phyloP scores from a whole-genome alignment of 1,284 basidiomycete genomes.

The Schizophyllum commune region DNA sequence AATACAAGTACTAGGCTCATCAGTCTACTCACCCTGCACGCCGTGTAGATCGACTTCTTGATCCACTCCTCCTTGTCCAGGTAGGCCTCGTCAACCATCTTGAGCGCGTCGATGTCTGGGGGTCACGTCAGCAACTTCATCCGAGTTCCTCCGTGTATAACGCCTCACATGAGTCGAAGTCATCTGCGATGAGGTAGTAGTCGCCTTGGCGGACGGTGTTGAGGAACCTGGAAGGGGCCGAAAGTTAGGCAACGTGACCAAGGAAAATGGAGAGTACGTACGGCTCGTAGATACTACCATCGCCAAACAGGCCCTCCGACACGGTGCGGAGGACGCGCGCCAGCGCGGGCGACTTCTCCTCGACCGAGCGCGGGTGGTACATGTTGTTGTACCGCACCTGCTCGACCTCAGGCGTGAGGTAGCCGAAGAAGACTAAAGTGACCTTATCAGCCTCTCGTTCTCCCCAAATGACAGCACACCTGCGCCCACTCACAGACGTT shows the following conservation, averaged over 20 bases:
- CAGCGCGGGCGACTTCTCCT: constrained; percentile 74
- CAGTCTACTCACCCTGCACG: constrained; percentile 49
- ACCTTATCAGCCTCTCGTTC: constrained; percentile 6
- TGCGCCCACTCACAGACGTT: constrained; percentile 47
- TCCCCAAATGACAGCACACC: neutral
- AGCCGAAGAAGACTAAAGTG: constrained; percentile 70
- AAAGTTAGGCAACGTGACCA: constrained; percentile 7
- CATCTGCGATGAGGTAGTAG: constrained; percentile 79
- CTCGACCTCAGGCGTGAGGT: constrained; percentile 76
- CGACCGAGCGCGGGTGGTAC: constrained; percentile 74
- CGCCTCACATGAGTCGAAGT: constrained; percentile 80
- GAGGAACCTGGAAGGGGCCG: constrained; percentile 38
- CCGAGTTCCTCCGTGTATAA: neutral
- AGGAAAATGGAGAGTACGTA: constrained; percentile 29
- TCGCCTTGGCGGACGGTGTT: constrained; percentile 75
- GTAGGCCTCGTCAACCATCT: constrained; percentile 84
- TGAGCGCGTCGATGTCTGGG: constrained; percentile 70
- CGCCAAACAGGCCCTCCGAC: constrained; percentile 70
- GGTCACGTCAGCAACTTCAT: neutral
- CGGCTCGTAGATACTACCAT: constrained; percentile 72
- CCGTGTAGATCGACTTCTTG: constrained; percentile 83
- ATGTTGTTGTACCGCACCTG: constrained; percentile 77
- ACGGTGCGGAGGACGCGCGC: constrained; percentile 69
- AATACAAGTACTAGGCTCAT: neutral
- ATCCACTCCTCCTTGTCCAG: constrained; percentile 77